Percentiles rank a stretch among this genome's conserved stretches.
phyloP scores from a whole-genome alignment of 768 basidiomycete genomes.

The Russula abietina region DNA sequence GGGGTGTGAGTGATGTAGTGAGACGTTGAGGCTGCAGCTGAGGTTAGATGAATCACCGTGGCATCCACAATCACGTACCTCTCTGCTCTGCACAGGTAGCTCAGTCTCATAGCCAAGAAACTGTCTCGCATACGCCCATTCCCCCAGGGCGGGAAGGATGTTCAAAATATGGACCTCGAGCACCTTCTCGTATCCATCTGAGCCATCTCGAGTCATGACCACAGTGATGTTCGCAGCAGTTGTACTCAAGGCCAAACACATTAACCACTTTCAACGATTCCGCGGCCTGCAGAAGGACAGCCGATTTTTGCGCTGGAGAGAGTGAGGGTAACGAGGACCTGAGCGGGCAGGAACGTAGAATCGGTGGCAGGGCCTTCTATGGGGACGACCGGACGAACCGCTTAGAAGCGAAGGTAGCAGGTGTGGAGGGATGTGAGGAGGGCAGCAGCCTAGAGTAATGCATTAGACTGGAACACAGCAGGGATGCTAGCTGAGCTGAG shows the following conservation, averaged over 20 bases:
- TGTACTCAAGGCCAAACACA: conserved; percentile 41
- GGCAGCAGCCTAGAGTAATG: no score
- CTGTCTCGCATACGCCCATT: conserved; percentile 76
- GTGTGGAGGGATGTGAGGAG: no score
- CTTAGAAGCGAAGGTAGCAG: no score
- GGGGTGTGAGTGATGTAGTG: conserved; percentile 6
- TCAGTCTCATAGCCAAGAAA: conserved; percentile 72
- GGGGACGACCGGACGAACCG: no score
- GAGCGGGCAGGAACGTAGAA: conserved; percentile 58
- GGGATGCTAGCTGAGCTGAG: no score
- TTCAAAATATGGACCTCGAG: conserved; percentile 72
- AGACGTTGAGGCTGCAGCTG: conserved; percentile 14
- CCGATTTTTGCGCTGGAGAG: conserved; percentile 65
- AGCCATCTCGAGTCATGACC: conserved; percentile 35
- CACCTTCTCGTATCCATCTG: conserved; percentile 68
- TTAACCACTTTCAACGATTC: conserved; percentile 76
- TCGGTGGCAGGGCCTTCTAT: no score
- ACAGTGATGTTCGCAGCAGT: conserved; percentile 2
- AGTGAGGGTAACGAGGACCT: conserved; percentile 63
- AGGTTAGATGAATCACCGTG: conserved; percentile 23
- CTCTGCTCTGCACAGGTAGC: conserved; percentile 40
- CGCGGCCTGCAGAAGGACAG: conserved; percentile 52
- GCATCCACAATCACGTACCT: conserved; percentile 38
- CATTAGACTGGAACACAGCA: no score
- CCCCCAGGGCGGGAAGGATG: conserved; percentile 61